Conservation (phyloP, 1,139 yeast genomes). For the Citeromyces siamensis region DNA sequence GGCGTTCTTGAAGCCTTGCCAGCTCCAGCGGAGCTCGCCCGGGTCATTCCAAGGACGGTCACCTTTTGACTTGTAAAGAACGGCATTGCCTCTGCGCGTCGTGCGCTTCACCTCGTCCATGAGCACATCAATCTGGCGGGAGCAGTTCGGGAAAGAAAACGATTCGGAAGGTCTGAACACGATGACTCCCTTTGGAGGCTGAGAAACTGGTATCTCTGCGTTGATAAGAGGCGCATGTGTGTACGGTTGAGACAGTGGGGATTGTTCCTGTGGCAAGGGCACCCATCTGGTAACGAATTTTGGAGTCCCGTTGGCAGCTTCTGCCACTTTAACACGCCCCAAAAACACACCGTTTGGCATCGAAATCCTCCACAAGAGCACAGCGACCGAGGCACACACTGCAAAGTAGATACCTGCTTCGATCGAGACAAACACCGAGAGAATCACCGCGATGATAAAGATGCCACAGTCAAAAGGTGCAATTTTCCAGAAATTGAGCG, state of each 20-base stretch:
- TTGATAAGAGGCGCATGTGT: conserved; percentile 29
- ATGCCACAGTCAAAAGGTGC: conserved; percentile 70
- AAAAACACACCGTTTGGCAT: conserved; percentile 75
- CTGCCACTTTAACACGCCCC: conserved; percentile 64
- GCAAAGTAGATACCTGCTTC: conserved; percentile 91
- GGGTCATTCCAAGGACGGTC: conserved; percentile 92
- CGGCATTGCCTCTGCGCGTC: conserved; percentile 51
- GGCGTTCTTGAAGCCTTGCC: neutral
- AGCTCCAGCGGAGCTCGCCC: conserved; percentile 34
- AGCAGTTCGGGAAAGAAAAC: conserved; percentile 71
- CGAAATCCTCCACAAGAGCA: conserved; percentile 61
- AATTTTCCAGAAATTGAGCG: conserved; percentile 66
- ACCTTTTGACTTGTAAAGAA: conserved; percentile 33
- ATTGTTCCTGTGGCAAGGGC: conserved; percentile 41
- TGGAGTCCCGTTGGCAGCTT: conserved; percentile 15
- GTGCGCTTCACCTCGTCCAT: conserved; percentile 51
- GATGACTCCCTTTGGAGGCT: conserved; percentile 87
- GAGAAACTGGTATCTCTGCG: conserved; percentile 39
- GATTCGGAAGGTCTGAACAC: conserved; percentile 79
- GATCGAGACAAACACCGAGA: conserved; percentile 72
- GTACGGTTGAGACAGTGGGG: conserved; percentile 9
- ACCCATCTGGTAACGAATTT: conserved; percentile 67
- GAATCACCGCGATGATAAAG: conserved; percentile 63
- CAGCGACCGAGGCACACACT: conserved; percentile 71
- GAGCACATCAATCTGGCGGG: conserved; percentile 59